phyloP scores from a whole-genome alignment of 352 stramenopile species.

The Halophytophthora batemanensis region DNA sequence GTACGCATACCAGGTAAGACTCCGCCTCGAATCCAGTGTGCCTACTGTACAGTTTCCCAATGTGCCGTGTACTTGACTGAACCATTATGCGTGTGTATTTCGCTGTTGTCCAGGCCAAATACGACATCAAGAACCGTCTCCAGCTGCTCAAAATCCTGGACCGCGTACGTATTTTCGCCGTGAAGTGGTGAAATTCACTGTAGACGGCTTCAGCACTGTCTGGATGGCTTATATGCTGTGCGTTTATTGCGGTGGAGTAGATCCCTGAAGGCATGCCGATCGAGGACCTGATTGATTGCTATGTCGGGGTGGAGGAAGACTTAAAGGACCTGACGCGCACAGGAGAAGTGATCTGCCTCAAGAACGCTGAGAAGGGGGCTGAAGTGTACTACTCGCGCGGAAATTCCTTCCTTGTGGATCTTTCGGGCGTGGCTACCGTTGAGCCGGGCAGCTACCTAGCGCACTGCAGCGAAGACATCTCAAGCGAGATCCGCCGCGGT shows the following conservation, averaged over 20 bases:
- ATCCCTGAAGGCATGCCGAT: slow-evolving; percentile 80
- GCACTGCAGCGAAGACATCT: slow-evolving; percentile 65
- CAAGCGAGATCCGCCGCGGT: slow-evolving; percentile 63
- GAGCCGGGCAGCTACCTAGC: slow-evolving; percentile 70
- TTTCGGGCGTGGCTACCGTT: slow-evolving; percentile 68
- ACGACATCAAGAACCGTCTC: slow-evolving; percentile 82
- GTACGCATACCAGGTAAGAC: slow-evolving; percentile 75
- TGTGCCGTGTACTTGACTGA: slow-evolving; percentile 2
- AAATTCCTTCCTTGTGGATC: slow-evolving; percentile 62
- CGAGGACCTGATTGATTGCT: slow-evolving; percentile 83
- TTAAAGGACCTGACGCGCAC: slow-evolving; percentile 67
- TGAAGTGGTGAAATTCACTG: too few species aligned
- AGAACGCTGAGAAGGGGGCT: slow-evolving; percentile 70
- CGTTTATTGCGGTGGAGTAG: slow-evolving; percentile 23
- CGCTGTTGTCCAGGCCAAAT: slow-evolving; percentile 62
- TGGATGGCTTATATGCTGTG: too few species aligned
- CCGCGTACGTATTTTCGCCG: slow-evolving; percentile 25
- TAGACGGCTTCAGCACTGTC: too few species aligned
- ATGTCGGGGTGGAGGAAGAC: slow-evolving; percentile 74
- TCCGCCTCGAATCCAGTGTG: neutral
- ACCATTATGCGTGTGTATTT: slow-evolving; percentile 2
- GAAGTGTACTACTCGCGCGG: slow-evolving; percentile 81
- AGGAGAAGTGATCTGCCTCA: slow-evolving; percentile 83
- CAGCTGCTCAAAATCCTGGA: slow-evolving; percentile 80
- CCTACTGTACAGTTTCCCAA: neutral